Evolutionary conservation across 768 basidiomycete genomes (phyloP).

Genomic region (Xerocomus spinulosus): DNA sequence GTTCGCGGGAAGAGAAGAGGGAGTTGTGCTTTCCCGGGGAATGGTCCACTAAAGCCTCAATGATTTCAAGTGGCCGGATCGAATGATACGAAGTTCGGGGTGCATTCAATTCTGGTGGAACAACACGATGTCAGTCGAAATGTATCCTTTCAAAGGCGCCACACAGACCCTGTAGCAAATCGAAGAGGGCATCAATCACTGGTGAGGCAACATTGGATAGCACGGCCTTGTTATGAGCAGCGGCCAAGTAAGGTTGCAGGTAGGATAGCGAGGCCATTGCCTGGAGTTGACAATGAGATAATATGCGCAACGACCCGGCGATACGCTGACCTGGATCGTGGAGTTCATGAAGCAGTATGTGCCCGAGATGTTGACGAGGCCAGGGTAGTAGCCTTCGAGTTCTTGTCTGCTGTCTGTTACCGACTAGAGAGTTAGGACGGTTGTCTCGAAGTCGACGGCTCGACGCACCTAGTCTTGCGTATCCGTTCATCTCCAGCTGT

Average conservation of each 20-base stretch:
- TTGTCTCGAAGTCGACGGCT: not conserved
- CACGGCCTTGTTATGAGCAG: slow-evolving; percentile 72
- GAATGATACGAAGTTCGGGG: slow-evolving; percentile 54
- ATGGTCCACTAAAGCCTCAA: slow-evolving; percentile 59
- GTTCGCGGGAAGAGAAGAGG: slow-evolving; percentile 83
- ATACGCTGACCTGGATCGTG: slow-evolving; percentile 67
- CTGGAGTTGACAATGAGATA: slow-evolving; percentile 37
- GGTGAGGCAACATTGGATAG: slow-evolving; percentile 79
- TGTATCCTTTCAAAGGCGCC: not conserved
- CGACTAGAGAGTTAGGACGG: slow-evolving; percentile 1
- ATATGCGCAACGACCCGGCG: not conserved
- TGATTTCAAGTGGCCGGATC: slow-evolving; percentile 69
- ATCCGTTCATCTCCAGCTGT: slow-evolving; percentile 45
- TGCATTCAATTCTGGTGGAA: slow-evolving; percentile 54
- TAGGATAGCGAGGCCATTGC: slow-evolving; percentile 85
- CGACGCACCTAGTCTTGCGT: slow-evolving; percentile 28
- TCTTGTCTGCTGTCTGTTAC: slow-evolving; percentile 24
- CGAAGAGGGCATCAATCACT: slow-evolving; percentile 75
- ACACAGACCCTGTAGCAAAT: slow-evolving; percentile 60
- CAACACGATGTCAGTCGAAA: slow-evolving; percentile 4
- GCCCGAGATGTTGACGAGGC: slow-evolving; percentile 92
- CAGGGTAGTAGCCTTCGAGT: slow-evolving; percentile 63
- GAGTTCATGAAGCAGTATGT: slow-evolving; percentile 99
- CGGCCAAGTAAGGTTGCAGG: slow-evolving; percentile 74
- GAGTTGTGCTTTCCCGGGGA: slow-evolving; percentile 52